Base-by-base conservation (phyloP, 176 grass and related monocot genomes). In the Eremochloa ophiuroides region DNA sequence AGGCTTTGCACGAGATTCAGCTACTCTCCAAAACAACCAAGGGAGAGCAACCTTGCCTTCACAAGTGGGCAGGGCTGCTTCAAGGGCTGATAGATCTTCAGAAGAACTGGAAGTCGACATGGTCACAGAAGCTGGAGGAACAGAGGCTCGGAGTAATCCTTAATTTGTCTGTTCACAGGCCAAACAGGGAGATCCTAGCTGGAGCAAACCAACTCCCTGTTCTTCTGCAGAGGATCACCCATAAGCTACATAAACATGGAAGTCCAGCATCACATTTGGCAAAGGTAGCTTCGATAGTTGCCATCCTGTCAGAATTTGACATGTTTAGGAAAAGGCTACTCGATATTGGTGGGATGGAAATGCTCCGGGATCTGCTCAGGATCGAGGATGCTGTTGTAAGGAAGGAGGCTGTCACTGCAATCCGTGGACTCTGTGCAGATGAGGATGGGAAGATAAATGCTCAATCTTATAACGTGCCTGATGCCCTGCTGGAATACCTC, bases 271-370 rank as follows among this genome's bases (percentile, higher is more conserved):
- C 64, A 76, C 5, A 29, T 31, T 71, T 69, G 29, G 82, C 26
- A 1, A 89, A 70, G 70, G 43, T 89, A 81, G 71, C 71, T 58
- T 85, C 87, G 26, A 27, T 70, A 81, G 34, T 81, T 81, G 15
- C 71, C 44, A 61, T 28, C 78, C 64, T 85, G 64, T 76, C 82
- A 76, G 82, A 85, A 55, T 65, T 44, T 76, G 77, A 76, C 27
- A 20, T 81, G 55, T 85, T 89, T 78, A 65, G 87, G 87, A 80
- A 75, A 76, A n/a, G 42, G 63, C 51, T 85, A 46, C 18, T 85
- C 5, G 42, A 38, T 22, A 33, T 27, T n/a, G 64, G 87, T 48
- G 82, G 82, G 30, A 81, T 89, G 77, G 61, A 80, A 81, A 85
- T 71, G 71, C 77, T 85, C 35, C 27, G 15, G 18, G 64, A 71